These are phyloP conservation scores for Hortiboletus flavorubellus DNA, from an alignment of 768 basidiomycete species.

Conservation along the genomic window DNA sequence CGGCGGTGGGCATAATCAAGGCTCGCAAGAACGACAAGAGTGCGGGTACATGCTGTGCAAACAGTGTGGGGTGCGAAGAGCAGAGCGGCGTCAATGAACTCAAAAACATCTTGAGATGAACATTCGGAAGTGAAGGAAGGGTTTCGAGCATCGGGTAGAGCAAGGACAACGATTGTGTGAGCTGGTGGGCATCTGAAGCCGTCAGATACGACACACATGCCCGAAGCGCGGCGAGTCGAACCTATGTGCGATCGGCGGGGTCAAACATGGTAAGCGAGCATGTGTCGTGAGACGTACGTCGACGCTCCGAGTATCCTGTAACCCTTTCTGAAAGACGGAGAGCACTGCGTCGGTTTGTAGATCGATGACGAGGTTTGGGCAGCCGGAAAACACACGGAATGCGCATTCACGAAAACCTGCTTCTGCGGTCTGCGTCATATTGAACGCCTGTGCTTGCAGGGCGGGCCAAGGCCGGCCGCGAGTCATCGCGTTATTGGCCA, in stretches of 20 bases:
- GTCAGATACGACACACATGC: constrained; percentile 69
- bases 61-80: constrained; percentile 63
- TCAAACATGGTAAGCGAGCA: neutral
- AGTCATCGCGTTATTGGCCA: constrained; percentile 71
- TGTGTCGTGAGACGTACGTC: constrained; percentile 43
- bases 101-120: constrained; percentile 62
- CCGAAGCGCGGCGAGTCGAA: constrained; percentile 68
- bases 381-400: constrained; percentile 68
- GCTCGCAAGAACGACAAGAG: constrained; percentile 69
- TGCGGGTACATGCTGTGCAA: constrained; percentile 64
- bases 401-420: constrained; percentile 54
- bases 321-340: constrained; percentile 60
- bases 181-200: constrained; percentile 57
- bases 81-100: constrained; percentile 69
- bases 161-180: constrained; percentile 56
- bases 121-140: constrained; percentile 53
- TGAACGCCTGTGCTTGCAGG: constrained; percentile 67
- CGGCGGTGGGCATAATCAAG: constrained; percentile 62
- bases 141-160: constrained; percentile 75
- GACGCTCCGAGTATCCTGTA: constrained; percentile 63
- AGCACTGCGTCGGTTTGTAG: constrained; percentile 69
- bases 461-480: constrained; percentile 82
- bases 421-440: constrained; percentile 45
- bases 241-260: constrained; percentile 36
- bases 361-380: constrained; percentile 74